A percentile compares a stretch with the other conserved stretches of the same genome.
Conservation (phyloP, 805 yeast species). For the Kodamaea fukazawae region DNA sequence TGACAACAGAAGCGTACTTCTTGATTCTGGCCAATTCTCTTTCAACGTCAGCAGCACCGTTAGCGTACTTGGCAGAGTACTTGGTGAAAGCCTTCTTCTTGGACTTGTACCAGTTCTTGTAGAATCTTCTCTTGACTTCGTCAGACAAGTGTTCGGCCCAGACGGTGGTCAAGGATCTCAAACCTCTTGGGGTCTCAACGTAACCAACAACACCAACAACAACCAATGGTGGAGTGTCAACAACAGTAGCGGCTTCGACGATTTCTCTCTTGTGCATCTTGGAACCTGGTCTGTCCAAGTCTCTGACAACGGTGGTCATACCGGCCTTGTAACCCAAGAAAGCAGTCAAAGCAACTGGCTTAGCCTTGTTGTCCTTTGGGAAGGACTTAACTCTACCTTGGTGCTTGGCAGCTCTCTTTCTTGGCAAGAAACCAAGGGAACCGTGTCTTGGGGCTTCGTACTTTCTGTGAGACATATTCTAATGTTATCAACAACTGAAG, state of each 20-base stretch:
- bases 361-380: conserved; percentile 97
- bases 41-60: conserved; percentile 82
- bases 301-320: conserved; percentile 99
- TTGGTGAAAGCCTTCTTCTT: conserved; percentile 99
- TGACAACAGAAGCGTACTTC: conserved; percentile 97
- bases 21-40: conserved; percentile 97
- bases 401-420: conserved; percentile 98
- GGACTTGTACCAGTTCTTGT: conserved; percentile 99
- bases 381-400: conserved; percentile 99
- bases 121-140: conserved; percentile 99
- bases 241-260: conserved; percentile 99
- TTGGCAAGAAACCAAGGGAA: conserved; percentile 99
- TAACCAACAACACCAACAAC: conserved; percentile 99
- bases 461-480: conserved; percentile 97
- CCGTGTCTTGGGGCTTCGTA: conserved; percentile 99
- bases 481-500: conserved; percentile 28
- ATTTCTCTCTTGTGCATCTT: conserved; percentile 99
- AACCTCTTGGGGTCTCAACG: conserved; percentile 99
- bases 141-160: conserved; percentile 99
- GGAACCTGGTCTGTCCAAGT: conserved; percentile 99
- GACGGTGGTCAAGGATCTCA: conserved; percentile 98
- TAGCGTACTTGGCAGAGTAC: conserved; percentile 97
- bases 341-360: conserved; percentile 98
- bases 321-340: conserved; percentile 99
- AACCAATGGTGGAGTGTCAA: conserved; percentile 98